A percentile compares a stretch with the other conserved stretches of the same genome.
Conservation (phyloP, 805 yeast genomes). For the Ogataea nitratoaversa region DNA sequence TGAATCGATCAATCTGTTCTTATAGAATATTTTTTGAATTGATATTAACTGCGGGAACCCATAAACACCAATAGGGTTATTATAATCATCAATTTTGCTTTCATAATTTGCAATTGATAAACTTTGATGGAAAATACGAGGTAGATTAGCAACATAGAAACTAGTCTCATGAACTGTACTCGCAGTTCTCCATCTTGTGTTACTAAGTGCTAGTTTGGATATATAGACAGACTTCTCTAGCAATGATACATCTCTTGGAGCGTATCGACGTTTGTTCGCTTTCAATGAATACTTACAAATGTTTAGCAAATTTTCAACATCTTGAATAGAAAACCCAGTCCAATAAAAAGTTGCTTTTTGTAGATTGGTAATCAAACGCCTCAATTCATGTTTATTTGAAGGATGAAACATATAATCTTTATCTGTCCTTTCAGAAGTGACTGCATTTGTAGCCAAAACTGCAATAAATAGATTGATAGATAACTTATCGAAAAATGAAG, state of each 20-base stretch:
- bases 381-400: conserved; percentile 46
- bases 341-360: conserved; percentile 69
- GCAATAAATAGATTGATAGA: conserved; percentile 63
- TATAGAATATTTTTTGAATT: conserved; percentile 49
- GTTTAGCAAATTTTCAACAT: conserved; percentile 47
- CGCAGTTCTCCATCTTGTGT: conserved; percentile 54
- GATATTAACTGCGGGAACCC: conserved; percentile 58
- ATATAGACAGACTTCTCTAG: conserved; percentile 40
- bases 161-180: conserved; percentile 65
- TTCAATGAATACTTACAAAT: conserved; percentile 45
- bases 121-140: conserved; percentile 34
- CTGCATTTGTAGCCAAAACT: conserved; percentile 68
- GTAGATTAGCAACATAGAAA: conserved; percentile 45
- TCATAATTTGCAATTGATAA: conserved; percentile 42
- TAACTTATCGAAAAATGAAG: conserved; percentile 57
- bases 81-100: conserved; percentile 37
- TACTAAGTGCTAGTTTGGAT: conserved; percentile 46
- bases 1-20: conserved; percentile 42
- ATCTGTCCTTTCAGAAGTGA: conserved; percentile 64
- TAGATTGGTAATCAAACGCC: conserved; percentile 54
- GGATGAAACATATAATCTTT: conserved; percentile 71
- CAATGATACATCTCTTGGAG: conserved; percentile 35
- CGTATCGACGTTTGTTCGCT: conserved; percentile 30
- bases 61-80: conserved; percentile 49
- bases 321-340: conserved; percentile 65